Evolutionary conservation across 1,284 basidiomycete genomes (phyloP).

Genomic region (Cutaneotrichosporon sp.): DNA sequence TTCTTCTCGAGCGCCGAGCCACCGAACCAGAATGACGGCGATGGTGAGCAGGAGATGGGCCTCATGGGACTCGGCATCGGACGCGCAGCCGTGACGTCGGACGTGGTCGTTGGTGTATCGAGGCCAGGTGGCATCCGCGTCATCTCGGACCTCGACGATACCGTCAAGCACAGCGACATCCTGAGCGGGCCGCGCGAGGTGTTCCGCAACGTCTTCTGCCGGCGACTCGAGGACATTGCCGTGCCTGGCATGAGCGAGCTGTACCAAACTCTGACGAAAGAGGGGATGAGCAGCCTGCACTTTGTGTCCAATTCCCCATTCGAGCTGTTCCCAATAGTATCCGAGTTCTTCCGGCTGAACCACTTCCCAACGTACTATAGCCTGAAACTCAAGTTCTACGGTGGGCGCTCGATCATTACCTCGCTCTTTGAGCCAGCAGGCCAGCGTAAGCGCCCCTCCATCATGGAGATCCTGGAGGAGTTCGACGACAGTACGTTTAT

Average conservation of each 20-base stretch:
- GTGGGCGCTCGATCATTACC: slow-evolving; percentile 73
- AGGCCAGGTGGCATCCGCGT: slow-evolving; percentile 60
- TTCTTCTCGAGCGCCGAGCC: slow-evolving; percentile 20
- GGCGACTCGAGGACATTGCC: slow-evolving; percentile 65
- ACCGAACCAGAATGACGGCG: slow-evolving; percentile 26
- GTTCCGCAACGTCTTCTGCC: slow-evolving; percentile 61
- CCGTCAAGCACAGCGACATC: slow-evolving; percentile 77
- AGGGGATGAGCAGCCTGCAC: slow-evolving; percentile 71
- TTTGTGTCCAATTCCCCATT: slow-evolving; percentile 90
- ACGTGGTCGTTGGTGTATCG: slow-evolving; percentile 30
- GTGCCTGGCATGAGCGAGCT: slow-evolving; percentile 84
- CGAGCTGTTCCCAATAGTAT: slow-evolving; percentile 75
- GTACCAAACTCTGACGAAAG: slow-evolving; percentile 67
- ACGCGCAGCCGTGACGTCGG: slow-evolving; percentile 23
- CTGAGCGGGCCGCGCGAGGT: slow-evolving; percentile 68
- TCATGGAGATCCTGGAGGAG: slow-evolving; percentile 68
- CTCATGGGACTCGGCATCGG: slow-evolving; percentile 27
- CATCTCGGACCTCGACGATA: slow-evolving; percentile 94
- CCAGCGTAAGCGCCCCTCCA: slow-evolving; percentile 72
- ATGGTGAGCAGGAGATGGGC: slow-evolving; percentile 27
- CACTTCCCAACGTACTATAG: slow-evolving; percentile 55
- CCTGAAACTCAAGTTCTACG: slow-evolving; percentile 73
- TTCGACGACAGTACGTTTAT: slow-evolving; percentile 75
- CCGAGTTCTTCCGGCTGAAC: slow-evolving; percentile 72
- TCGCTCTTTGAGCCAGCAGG: slow-evolving; percentile 70